Evolutionary conservation across 176 grass and related monocot genomes (phyloP), one percentile per base, ranked within the genome.

Genomic region (Echinochloa phyllopogon): DNA sequence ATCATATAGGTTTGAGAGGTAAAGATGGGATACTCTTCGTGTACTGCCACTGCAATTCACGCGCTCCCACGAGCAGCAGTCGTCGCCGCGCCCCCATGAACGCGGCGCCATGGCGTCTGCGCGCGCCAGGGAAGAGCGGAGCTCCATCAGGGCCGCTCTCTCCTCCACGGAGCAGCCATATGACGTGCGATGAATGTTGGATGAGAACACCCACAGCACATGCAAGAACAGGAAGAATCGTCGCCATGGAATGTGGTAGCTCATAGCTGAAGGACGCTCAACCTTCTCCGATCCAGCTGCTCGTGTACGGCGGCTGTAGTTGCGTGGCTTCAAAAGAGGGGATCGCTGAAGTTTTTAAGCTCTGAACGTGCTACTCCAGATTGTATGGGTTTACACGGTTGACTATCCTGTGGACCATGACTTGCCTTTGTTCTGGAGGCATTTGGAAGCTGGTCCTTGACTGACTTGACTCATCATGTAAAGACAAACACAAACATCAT

Each of bases 51-150:
- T 57, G 75, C 75, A 77, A 8, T 43, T 77, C 17, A 77, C 75
- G 0, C 65, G 65, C 37, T 77, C 75, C 75, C 75, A 77, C 21
- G 33, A 77, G 75, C 75, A 77, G 53, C 55, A 77, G 55, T 77
- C 55, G 21, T 21, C 53, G 5, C 20, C 53, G 0, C 38, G 21
- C 2, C 55, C 55, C 75, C 75, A 77, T 17, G 75, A 75, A 21
- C 25, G 47, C 16, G 72, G 72, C 15, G 49, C 29, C 17, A 16
- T 21, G 15, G 17, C 24, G 49, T 55, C 33, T 55, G 72, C 36
- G 6, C 11, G 17, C 20, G 0, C 38, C 18, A 77, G 75, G 18
- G 36, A 57, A 14, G 75, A 60, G 10, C 75, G 36, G 21, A 77
- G n/a, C 50, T 77, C 52, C 75, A 77, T 77, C 55, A 77, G 75